Evolutionary conservation across 169 alveolate species (phyloP), one percentile per base, ranked within the genome.

Genomic region (Babesia gibsoni): DNA sequence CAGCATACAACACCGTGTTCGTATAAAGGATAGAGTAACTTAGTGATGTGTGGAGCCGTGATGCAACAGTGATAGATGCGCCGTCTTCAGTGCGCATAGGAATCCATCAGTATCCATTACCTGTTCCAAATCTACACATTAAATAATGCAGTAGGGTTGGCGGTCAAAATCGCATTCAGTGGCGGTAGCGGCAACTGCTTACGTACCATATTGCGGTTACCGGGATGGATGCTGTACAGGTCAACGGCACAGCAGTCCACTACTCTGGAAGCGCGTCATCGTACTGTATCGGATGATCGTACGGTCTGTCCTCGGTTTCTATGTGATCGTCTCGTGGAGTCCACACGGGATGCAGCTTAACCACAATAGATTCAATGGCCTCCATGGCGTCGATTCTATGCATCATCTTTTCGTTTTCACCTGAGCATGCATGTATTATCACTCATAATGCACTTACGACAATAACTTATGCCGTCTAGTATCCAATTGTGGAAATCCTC

Each of bases 401-500:
- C 63, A 33, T 49, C 66, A 50, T 39, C 37, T 43, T 56, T 20
- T 50, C 53, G 37, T 32, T 54, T 20, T 65, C 53, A 23, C 80
- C 73, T 66, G 50, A 67, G 7, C 14, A 8, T 8, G 10, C 9
- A 57, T 3, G 52, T 9, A 27, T 30, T 10, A 9, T 8, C 12
- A 8, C 4, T 65, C 5, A n/a, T 9, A 0, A 33, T 3, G 33
- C n/a, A 74, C 84, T 50, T 74, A 74, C 84, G 67, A 53, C 84
- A 74, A 45, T 52, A 74, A 1, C 23, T 63, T 12, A 77, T 67
- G 20, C 86, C 86, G 27, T 77, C 82, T 48, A 59, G 52, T 14
- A 77, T 29, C 86, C 86, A 77, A 39, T 54, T 61, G 16, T 59
- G 66, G 67, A 77, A 77, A 18, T 77, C 86, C 35, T 77, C 86